These are phyloP conservation scores for Aspergillus ustus DNA, from an alignment of 2,329 filamentous ascomycete species.

Conservation along the genomic window DNA sequence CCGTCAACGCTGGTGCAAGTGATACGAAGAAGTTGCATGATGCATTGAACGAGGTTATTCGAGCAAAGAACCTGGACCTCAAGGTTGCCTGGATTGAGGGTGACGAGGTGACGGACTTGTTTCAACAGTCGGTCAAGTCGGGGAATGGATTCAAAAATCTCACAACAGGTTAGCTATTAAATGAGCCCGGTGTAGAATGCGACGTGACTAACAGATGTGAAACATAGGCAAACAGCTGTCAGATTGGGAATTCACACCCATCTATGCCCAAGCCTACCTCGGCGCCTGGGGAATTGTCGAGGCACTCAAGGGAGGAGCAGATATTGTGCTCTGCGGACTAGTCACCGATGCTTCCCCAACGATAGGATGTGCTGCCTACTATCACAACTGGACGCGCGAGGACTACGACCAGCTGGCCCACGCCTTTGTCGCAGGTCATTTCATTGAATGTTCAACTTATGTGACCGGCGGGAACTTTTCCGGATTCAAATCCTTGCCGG, in stretches of 20 bases:
- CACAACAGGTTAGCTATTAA: neutral
- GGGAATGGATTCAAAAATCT: constrained; percentile 35
- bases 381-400: constrained; percentile 36
- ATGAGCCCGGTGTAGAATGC: too few relatives aligned
- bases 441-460: constrained; percentile 36
- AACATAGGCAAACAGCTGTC: neutral
- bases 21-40: constrained; percentile 38
- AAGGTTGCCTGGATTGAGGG: constrained; percentile 47
- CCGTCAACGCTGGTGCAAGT: constrained; percentile 48
- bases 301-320: constrained; percentile 42
- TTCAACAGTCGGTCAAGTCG: constrained; percentile 27
- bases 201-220: neutral
- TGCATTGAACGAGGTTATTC: constrained; percentile 34
- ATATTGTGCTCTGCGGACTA: constrained; percentile 50
- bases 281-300: constrained; percentile 33
- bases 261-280: constrained; percentile 12
- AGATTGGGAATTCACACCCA: constrained; percentile 1
- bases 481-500: constrained; percentile 30
- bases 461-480: constrained; percentile 33
- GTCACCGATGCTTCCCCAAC: constrained; percentile 44
- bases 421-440: constrained; percentile 31
- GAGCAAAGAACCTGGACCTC: constrained; percentile 32
- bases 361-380: constrained; percentile 37
- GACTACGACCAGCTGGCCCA: constrained; percentile 34
- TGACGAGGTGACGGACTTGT: constrained; percentile 44